phyloP scores from a whole-genome alignment of 371 early-diverging fungal genomes.

The Conidiobolus coronatus region DNA sequence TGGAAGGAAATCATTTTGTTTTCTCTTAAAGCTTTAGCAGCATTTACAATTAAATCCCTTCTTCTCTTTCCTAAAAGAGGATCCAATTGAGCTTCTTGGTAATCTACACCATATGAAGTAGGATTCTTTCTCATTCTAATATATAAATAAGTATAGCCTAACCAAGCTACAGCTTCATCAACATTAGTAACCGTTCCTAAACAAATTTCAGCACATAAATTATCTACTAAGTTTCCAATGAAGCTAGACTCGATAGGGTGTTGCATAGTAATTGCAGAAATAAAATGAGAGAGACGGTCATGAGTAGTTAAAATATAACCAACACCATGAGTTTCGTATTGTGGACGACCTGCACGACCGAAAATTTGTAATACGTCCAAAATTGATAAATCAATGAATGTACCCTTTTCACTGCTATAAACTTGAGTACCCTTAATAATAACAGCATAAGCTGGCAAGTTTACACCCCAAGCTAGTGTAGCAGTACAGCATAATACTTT shows the following conservation, averaged over 20 bases:
- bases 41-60: constrained; percentile 71
- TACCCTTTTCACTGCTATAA: constrained; percentile 85
- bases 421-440: constrained; percentile 98
- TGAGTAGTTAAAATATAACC: constrained; percentile 94
- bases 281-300: constrained; percentile 78
- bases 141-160: constrained; percentile 91
- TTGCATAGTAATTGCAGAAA: constrained; percentile 82
- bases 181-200: constrained; percentile 73
- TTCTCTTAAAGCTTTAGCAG: constrained; percentile 65
- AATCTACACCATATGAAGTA: constrained; percentile 47
- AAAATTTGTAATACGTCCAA: constrained; percentile 97
- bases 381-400: constrained; percentile 79
- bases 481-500: constrained; percentile 95
- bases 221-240: constrained; percentile 67
- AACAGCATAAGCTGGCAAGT: constrained; percentile 97
- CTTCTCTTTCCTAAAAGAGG: constrained; percentile 68
- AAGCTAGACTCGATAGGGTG: constrained; percentile 96
- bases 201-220: constrained; percentile 94
- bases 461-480: constrained; percentile 99
- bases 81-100: constrained; percentile 54
- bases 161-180: constrained; percentile 89
- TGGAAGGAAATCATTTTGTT: constrained; percentile 82
- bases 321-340: constrained; percentile 91
- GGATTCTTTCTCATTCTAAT: constrained; percentile 89
- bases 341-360: constrained; percentile 99